Percentiles rank a stretch among this genome's conserved stretches.
These are phyloP conservation scores for Primulina tabacum DNA, from an alignment of 257 asterid genomes.

Conservation along the genomic window DNA sequence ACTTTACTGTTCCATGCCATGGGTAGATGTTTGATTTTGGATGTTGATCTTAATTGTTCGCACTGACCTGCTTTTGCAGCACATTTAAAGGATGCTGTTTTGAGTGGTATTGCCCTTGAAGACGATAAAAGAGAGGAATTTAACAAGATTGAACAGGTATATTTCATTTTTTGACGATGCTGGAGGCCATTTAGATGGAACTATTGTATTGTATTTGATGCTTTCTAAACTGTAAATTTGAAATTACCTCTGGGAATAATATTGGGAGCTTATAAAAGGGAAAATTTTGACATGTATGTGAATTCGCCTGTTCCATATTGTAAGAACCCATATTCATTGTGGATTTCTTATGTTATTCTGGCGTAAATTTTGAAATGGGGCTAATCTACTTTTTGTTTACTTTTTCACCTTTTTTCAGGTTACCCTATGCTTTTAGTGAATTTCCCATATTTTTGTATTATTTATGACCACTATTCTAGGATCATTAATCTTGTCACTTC, in stretches of 20 bases:
- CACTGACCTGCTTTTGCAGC: slow-evolving; percentile 47
- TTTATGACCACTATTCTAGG: not conserved
- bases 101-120: slow-evolving; percentile 89
- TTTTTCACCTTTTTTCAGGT: no score
- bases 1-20: not conserved
- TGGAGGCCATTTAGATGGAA: slow-evolving; percentile 1
- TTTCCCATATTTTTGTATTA: slow-evolving; percentile 3
- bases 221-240: not conserved
- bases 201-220: not conserved
- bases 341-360: no score
- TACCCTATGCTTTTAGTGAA: not conserved
- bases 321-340: no score
- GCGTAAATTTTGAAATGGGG: no score
- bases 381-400: no score
- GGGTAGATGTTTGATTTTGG: slow-evolving; percentile 6
- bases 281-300: not conserved
- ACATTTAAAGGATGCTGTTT: slow-evolving; percentile 84
- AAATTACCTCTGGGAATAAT: not conserved
- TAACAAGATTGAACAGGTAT: slow-evolving; percentile 90
- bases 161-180: not conserved
- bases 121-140: slow-evolving; percentile 83
- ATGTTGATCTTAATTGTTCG: slow-evolving; percentile 24
- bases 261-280: not conserved
- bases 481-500: slow-evolving; percentile 16
- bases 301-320: not conserved